These are phyloP conservation scores for Neonectria sp. DNA, from an alignment of 2,329 filamentous ascomycete species.

Conservation along the genomic window DNA sequence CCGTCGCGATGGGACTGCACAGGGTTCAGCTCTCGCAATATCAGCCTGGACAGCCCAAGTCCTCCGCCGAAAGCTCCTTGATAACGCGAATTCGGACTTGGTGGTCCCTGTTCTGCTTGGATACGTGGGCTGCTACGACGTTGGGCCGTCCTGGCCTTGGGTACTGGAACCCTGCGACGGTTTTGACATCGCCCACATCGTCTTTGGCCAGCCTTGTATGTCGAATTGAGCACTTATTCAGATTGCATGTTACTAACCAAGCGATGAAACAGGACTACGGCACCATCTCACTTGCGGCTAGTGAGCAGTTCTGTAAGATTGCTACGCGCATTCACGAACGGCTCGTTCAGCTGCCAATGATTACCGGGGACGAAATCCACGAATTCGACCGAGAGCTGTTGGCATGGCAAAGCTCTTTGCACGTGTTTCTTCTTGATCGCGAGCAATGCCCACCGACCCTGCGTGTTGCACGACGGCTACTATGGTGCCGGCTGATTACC, in stretches of 20 bases:
- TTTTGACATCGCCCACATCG: conserved; percentile 1
- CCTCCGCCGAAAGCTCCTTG: conserved; percentile 23
- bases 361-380: conserved; percentile 71
- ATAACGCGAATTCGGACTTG: conserved; percentile 78
- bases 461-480: not conserved
- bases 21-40: conserved; percentile 62
- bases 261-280: conserved; percentile 45
- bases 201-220: not conserved
- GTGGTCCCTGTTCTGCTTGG: conserved; percentile 82
- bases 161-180: conserved; percentile 72
- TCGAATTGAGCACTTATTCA: conserved; percentile 70
- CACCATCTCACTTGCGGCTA: conserved; percentile 76
- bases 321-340: conserved; percentile 81
- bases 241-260: conserved; percentile 68
- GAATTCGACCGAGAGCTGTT: conserved; percentile 10
- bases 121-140: conserved; percentile 80
- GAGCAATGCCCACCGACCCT: not conserved
- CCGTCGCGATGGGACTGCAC: conserved; percentile 78
- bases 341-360: conserved; percentile 75
- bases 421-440: conserved; percentile 4
- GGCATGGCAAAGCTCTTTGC: conserved; percentile 12
- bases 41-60: not conserved
- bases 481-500: conserved; percentile 19
- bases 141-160: conserved; percentile 80
- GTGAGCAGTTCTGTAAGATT: conserved; percentile 83